A percentile compares a stretch with the other conserved stretches of the same genome.
phyloP scores from a whole-genome alignment of 2,329 filamentous ascomycete species.

The Aspergillus novoparasiticus region DNA sequence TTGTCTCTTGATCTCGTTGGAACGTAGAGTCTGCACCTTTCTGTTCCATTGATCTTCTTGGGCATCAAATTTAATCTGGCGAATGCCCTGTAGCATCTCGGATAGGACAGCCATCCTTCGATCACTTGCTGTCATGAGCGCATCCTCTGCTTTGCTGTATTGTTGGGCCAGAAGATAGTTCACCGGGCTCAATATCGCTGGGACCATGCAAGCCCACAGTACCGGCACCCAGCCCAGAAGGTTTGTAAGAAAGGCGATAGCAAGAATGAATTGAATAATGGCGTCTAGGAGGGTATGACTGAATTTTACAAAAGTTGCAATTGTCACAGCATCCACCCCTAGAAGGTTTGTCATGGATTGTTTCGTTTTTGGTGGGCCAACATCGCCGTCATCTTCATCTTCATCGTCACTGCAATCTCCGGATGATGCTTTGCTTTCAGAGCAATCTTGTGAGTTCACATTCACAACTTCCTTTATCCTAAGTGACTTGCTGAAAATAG shows the following conservation, averaged over 20 bases:
- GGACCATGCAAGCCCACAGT: slow-evolving; percentile 64
- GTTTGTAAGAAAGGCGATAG: slow-evolving; percentile 64
- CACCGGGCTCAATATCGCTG: slow-evolving; percentile 65
- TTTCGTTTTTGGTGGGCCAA: slow-evolving; percentile 57
- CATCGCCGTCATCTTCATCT: slow-evolving; percentile 38
- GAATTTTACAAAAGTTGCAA: slow-evolving; percentile 67
- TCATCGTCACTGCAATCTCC: background rate
- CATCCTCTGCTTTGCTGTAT: slow-evolving; percentile 66
- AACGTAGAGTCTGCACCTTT: slow-evolving; percentile 65
- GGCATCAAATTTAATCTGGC: slow-evolving; percentile 82
- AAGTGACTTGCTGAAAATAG: slow-evolving; percentile 75
- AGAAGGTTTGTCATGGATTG: slow-evolving; percentile 69
- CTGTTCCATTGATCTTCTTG: slow-evolving; percentile 73
- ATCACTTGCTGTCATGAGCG: slow-evolving; percentile 74
- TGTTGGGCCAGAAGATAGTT: slow-evolving; percentile 67
- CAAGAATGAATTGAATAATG: slow-evolving; percentile 64
- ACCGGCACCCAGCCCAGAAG: slow-evolving; percentile 73
- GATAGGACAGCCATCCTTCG: slow-evolving; percentile 73
- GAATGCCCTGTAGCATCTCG: slow-evolving; percentile 74
- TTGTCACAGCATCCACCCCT: slow-evolving; percentile 69
- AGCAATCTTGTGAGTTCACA: slow-evolving; percentile 38
- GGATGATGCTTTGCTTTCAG: slow-evolving; percentile 16
- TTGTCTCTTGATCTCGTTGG: slow-evolving; percentile 65
- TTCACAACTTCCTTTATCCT: slow-evolving; percentile 67
- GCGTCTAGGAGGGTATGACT: slow-evolving; percentile 67